Percentiles rank a stretch among this genome's conserved stretches.
phyloP scores from a whole-genome alignment of 2,329 filamentous ascomycete genomes.

The Pezicula neosporulosa region DNA sequence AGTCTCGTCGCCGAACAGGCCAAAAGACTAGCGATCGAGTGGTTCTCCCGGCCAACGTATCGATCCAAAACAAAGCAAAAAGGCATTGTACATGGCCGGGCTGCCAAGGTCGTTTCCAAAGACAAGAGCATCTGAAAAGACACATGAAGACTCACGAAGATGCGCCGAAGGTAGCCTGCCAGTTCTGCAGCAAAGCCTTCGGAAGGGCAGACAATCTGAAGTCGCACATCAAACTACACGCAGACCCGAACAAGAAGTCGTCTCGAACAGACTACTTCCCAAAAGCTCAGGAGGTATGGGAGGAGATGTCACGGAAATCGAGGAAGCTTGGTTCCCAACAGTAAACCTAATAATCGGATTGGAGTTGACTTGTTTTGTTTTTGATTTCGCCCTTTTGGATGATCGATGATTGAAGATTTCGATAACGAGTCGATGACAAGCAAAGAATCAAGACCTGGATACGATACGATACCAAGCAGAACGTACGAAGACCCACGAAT shows the following conservation, averaged over 20 bases:
- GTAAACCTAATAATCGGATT: neutral
- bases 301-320: slow-evolving; percentile 4
- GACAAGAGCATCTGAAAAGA: slow-evolving; percentile 45
- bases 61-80: slow-evolving; percentile 31
- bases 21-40: neutral
- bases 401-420: no score
- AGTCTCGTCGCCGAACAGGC: neutral
- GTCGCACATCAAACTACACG: slow-evolving; percentile 16
- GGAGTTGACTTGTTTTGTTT: no score
- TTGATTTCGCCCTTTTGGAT: no score
- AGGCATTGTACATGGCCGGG: slow-evolving; percentile 38
- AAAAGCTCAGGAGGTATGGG: slow-evolving; percentile 2
- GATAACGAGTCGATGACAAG: no score
- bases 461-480: no score
- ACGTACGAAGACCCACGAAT: no score
- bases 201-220: slow-evolving; percentile 22
- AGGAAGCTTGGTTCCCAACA: neutral
- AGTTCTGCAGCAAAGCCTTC: slow-evolving; percentile 17
- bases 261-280: slow-evolving; percentile 8
- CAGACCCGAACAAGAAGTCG: slow-evolving; percentile 7
- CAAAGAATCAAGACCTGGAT: no score
- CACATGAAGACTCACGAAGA: slow-evolving; percentile 40
- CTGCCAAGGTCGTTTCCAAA: slow-evolving; percentile 41
- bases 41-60: slow-evolving; percentile 3
- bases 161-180: slow-evolving; percentile 8